A percentile compares a stretch with the other conserved stretches of the same genome.
Conservation (phyloP, 495 filamentous ascomycete species). For the Pseudotulostoma volvatum region DNA sequence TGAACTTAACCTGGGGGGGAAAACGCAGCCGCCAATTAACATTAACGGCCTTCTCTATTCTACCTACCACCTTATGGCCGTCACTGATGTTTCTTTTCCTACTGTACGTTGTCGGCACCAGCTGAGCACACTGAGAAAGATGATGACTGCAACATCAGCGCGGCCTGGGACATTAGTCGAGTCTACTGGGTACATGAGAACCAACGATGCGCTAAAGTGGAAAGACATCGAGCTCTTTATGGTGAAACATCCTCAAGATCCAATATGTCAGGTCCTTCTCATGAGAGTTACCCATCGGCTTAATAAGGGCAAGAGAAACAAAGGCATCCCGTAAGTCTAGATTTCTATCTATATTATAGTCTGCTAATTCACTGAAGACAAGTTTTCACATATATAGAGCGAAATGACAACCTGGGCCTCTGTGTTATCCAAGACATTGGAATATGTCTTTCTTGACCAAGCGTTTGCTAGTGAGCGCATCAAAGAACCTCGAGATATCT, state of each 20-base stretch:
- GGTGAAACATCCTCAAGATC: constrained; percentile 9
- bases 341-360: not conserved
- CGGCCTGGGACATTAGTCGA: constrained; percentile 9
- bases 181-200: constrained; percentile 8
- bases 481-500: constrained; percentile 9
- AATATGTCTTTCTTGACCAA: constrained; percentile 8
- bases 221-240: constrained; percentile 9
- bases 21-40: constrained; percentile 5
- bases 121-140: constrained; percentile 13
- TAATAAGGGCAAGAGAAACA: constrained; percentile 14
- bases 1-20: constrained; percentile 5
- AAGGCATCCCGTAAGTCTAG: constrained; percentile 8
- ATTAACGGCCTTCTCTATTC: constrained; percentile 10
- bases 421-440: constrained; percentile 12
- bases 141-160: constrained; percentile 11
- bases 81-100: constrained; percentile 6
- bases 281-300: constrained; percentile 11
- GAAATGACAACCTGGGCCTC: constrained; percentile 13
- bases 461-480: constrained; percentile 10
- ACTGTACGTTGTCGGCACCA: constrained; percentile 8
- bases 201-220: constrained; percentile 12
- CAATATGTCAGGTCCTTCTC: constrained; percentile 9
- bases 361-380: not conserved
- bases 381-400: constrained; percentile 7
- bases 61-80: constrained; percentile 7